Percentiles rank a stretch among this genome's conserved stretches.
Conservation (phyloP, 768 basidiomycete species). For the Multifurca ochricompacta region DNA sequence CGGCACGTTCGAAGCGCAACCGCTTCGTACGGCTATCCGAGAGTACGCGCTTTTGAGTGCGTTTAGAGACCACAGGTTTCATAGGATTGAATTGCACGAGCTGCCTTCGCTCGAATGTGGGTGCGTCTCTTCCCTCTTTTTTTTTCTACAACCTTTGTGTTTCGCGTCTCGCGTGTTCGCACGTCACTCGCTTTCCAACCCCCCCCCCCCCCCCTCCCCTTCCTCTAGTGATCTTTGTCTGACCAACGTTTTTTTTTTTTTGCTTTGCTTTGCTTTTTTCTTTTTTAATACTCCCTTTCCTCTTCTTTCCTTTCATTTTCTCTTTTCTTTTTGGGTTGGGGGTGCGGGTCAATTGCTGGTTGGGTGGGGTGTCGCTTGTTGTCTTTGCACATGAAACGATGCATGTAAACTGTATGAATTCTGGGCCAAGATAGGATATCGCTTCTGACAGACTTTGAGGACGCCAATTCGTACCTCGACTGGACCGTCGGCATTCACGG, state of each 20-base stretch:
- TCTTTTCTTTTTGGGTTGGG: neutral
- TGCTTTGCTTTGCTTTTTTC: conserved; percentile 1
- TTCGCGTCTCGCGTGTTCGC: neutral
- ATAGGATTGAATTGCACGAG: conserved; percentile 68
- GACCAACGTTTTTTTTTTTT: no score
- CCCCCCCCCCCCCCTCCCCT: conserved; percentile 2
- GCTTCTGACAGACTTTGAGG: conserved; percentile 88
- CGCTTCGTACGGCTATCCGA: conserved; percentile 65
- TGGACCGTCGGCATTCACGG: conserved; percentile 93
- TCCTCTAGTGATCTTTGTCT: no score
- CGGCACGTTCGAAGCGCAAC: conserved; percentile 78
- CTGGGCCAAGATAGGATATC: conserved; percentile 58
- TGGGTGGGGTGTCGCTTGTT: neutral
- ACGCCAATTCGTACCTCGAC: conserved; percentile 76
- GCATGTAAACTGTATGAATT: no score
- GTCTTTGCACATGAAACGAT: no score
- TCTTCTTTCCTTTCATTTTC: neutral
- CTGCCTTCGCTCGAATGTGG: conserved; percentile 77
- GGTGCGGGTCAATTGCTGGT: neutral
- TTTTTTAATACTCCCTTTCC: conserved; percentile 1
- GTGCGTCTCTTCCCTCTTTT: conserved; percentile 40
- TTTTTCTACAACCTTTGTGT: neutral
- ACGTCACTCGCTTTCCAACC: neutral
- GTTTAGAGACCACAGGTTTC: conserved; percentile 82
- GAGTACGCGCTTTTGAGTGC: conserved; percentile 93